Base-by-base conservation (phyloP, 164 flowering plant genomes). In the Nymphaea thermarum region DNA sequence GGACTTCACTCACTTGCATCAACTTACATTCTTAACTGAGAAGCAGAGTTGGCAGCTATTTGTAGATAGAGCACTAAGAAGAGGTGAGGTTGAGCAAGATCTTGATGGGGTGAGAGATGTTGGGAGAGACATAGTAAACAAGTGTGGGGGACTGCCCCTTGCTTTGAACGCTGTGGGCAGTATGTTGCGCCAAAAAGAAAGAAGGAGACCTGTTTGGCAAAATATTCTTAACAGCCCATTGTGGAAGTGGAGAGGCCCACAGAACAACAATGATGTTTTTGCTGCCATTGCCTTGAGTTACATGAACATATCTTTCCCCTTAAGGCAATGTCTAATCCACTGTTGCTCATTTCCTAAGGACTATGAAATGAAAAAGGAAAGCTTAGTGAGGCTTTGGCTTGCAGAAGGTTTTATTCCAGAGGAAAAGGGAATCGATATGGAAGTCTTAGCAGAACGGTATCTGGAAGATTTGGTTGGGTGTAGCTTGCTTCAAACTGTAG, bases 321-420 rank as follows among this genome's bases (percentile, higher is more conserved):
- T 61, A 42, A 71, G 60, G 25, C 44, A 43, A 2, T 71, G 72
- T 43, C 66, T 71, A 25, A 51, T 18, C 3, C 65, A 71, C 8
- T 71, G 68, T 25, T 60, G 62, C 18, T 15, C 66, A 42, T 71
- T 66, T 66, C 66, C 66, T 2, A 71, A 66, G 42, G 66, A 51
- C 42, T 66, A 41, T 17, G 16, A 44, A n/a, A 4, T 65, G 6
- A 16, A 36, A 7, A 62, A 62, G 60, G 47, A 60, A 2, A 51
- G 42, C 2, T 11, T 71, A 4, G 61, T 61, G 7, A 47, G 43
- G 11, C 12, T 62, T 18, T 66, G 69, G 73, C 44, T 71, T 44
- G 69, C 45, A 11, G 42, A 45, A 61, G 73, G 69, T 2, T 66
- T 60, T n/a, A 11, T 66, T 62, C 41, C n/a, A 41, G 6, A 51